Conservation (phyloP, 805 yeast species). For the Hagleromyces aurorensis region DNA sequence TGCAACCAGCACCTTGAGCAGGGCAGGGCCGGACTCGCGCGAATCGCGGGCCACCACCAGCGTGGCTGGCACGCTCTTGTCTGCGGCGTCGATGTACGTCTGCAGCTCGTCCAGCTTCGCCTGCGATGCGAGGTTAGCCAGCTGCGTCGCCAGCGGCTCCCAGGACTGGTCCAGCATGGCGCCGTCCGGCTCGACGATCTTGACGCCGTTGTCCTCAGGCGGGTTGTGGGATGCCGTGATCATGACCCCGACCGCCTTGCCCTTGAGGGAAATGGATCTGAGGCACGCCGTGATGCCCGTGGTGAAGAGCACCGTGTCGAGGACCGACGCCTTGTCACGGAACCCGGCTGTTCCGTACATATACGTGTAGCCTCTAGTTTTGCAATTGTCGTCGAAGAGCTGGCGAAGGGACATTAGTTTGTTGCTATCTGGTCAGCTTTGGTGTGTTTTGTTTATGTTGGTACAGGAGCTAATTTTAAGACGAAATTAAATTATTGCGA, state of each 20-base stretch:
- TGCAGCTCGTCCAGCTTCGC: slow-evolving; percentile 3
- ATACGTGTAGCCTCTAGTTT: slow-evolving; percentile 37
- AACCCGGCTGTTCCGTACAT: slow-evolving; percentile 98
- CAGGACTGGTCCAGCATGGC: slow-evolving; percentile 78
- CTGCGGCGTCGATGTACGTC: slow-evolving; percentile 3
- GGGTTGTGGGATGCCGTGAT: slow-evolving; percentile 95
- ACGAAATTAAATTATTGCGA: slow-evolving; percentile 2
- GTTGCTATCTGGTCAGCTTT: slow-evolving; percentile 5
- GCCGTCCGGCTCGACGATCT: slow-evolving; percentile 89
- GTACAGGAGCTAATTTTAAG: not conserved
- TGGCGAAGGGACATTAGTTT: slow-evolving; percentile 3
- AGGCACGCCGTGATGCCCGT: slow-evolving; percentile 78
- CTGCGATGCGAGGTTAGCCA: slow-evolving; percentile 59
- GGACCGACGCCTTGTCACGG: slow-evolving; percentile 57
- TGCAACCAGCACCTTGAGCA: slow-evolving; percentile 36
- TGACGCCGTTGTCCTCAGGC: slow-evolving; percentile 85
- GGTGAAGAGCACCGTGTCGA: slow-evolving; percentile 77
- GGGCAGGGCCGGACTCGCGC: slow-evolving; percentile 65
- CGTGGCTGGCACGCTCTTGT: slow-evolving; percentile 31
- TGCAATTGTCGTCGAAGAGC: slow-evolving; percentile 29
- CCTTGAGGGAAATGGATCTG: slow-evolving; percentile 63
- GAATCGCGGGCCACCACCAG: slow-evolving; percentile 79
- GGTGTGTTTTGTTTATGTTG: slow-evolving; percentile 1
- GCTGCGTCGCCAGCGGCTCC: slow-evolving; percentile 72
- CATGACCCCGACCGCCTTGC: slow-evolving; percentile 86